Conservation (phyloP, 768 basidiomycete species). For the Amanita subjunquillea region DNA sequence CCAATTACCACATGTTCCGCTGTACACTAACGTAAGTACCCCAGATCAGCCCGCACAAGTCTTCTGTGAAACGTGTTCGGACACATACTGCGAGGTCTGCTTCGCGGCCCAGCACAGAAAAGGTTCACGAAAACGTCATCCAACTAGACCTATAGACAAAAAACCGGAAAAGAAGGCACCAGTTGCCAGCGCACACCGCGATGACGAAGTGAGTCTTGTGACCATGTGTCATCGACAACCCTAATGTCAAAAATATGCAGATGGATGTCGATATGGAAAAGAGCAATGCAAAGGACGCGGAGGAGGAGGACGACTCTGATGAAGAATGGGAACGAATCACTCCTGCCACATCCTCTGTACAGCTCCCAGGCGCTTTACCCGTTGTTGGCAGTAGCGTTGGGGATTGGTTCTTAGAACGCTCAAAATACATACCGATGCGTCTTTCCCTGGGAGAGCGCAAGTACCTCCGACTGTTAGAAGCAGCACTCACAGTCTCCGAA, state of each 20-base stretch:
- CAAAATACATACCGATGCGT: constrained; percentile 75
- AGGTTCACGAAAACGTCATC: constrained; percentile 62
- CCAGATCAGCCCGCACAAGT: constrained; percentile 79
- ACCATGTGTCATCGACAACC: not conserved
- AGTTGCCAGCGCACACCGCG: constrained; percentile 8
- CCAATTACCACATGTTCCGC: constrained; percentile 1
- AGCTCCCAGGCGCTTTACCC: constrained; percentile 46
- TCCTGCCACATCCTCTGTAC: constrained; percentile 16
- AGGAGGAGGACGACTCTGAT: constrained; percentile 21
- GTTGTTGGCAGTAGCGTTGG: constrained; percentile 51
- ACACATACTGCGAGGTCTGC: constrained; percentile 78
- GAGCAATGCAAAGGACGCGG: constrained; percentile 13
- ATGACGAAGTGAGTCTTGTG: constrained; percentile 21
- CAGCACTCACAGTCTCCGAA: constrained; percentile 75
- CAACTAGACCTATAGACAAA: constrained; percentile 32
- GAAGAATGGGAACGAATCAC: constrained; percentile 34
- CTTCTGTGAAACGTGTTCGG: constrained; percentile 59
- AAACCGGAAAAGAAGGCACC: constrained; percentile 18
- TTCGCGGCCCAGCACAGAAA: constrained; percentile 80
- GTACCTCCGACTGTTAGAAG: constrained; percentile 75
- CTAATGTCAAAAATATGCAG: constrained; percentile 15
- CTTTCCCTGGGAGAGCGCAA: constrained; percentile 71
- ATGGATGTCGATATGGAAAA: constrained; percentile 40
- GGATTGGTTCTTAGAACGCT: constrained; percentile 79
- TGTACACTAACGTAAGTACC: constrained; percentile 6